Evolutionary conservation across 495 filamentous ascomycete species (phyloP).

Genomic region (Podospora didyma): DNA sequence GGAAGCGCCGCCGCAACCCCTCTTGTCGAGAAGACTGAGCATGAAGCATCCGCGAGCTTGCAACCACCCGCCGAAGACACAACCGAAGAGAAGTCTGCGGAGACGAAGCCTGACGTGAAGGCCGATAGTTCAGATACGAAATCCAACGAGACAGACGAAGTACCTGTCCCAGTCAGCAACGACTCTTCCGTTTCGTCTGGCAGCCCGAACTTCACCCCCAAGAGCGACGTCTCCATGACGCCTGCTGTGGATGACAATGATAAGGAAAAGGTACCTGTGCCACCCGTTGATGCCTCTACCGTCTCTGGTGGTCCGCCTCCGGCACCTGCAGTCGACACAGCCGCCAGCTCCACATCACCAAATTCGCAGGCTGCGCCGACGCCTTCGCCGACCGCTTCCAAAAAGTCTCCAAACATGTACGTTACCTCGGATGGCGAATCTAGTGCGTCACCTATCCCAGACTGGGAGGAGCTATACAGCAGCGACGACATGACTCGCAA

Average conservation of each 20-base stretch:
- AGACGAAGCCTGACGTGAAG: slow-evolving; percentile 4
- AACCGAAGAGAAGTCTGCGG: slow-evolving; percentile 4
- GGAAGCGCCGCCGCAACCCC: slow-evolving; percentile 24
- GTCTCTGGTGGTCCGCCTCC: slow-evolving; percentile 24
- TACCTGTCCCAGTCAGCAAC: slow-evolving; percentile 14
- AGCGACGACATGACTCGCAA: slow-evolving; percentile 49
- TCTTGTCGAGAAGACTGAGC: slow-evolving; percentile 22
- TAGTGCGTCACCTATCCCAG: slow-evolving; percentile 45
- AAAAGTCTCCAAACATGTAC: slow-evolving; percentile 25
- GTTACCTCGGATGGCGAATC: slow-evolving; percentile 42
- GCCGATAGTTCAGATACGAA: slow-evolving; percentile 12
- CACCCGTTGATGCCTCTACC: slow-evolving; percentile 20
- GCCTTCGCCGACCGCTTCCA: slow-evolving; percentile 6
- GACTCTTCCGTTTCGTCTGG: slow-evolving; percentile 20
- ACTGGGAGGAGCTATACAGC: slow-evolving; percentile 48
- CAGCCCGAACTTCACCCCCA: slow-evolving; percentile 27
- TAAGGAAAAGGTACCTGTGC: slow-evolving; percentile 29
- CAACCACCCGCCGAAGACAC: slow-evolving; percentile 2
- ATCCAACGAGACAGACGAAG: slow-evolving; percentile 6
- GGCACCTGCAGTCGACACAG: neutral
- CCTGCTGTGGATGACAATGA: slow-evolving; percentile 15
- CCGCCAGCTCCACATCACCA: neutral
- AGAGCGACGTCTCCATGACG: slow-evolving; percentile 22
- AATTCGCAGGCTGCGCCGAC: neutral
- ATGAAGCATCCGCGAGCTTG: slow-evolving; percentile 7